Evolutionary conservation across 1,284 basidiomycete genomes (phyloP).

Genomic region (Leccinum griseonigrum): DNA sequence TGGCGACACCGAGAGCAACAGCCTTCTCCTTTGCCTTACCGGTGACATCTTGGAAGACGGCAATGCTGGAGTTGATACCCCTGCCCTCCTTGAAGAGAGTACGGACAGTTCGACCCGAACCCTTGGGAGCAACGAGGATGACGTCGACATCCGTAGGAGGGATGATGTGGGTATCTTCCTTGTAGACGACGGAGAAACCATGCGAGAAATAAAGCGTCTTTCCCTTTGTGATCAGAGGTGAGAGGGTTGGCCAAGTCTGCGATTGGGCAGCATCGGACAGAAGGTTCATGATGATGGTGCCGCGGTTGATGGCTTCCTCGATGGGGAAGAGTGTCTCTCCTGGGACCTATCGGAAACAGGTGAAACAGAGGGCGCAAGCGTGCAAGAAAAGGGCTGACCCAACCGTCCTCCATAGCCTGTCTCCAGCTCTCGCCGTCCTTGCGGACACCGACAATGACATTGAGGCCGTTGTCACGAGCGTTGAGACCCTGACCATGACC

Average conservation of each 20-base stretch:
- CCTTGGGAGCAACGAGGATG: constrained; percentile 99
- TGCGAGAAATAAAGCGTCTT: constrained; percentile 99
- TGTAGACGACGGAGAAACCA: constrained; percentile 99
- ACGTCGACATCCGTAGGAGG: constrained; percentile 96
- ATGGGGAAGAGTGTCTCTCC: constrained; percentile 99
- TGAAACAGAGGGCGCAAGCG: background rate
- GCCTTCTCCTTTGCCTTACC: constrained; percentile 99
- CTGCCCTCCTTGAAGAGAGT: constrained; percentile 99
- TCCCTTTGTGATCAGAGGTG: constrained; percentile 95
- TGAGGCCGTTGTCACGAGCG: constrained; percentile 97
- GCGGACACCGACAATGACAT: constrained; percentile 98
- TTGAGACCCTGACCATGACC: constrained; percentile 99
- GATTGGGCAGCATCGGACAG: constrained; percentile 99
- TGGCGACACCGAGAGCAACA: constrained; percentile 89
- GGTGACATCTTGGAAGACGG: constrained; percentile 92
- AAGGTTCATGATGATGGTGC: constrained; percentile 99
- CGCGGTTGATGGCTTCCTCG: constrained; percentile 93
- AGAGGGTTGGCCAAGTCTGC: constrained; percentile 87
- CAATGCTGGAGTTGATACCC: constrained; percentile 91
- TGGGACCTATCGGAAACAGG: constrained; percentile 58
- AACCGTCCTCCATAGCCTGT: constrained; percentile 95
- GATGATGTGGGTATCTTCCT: constrained; percentile 93
- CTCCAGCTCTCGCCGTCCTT: constrained; percentile 96
- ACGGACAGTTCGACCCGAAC: constrained; percentile 97
- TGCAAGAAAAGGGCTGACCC: constrained; percentile 54